Evolutionary conservation across 305 asterid species (phyloP).

Genomic region (Solanum aculeatissimum): DNA sequence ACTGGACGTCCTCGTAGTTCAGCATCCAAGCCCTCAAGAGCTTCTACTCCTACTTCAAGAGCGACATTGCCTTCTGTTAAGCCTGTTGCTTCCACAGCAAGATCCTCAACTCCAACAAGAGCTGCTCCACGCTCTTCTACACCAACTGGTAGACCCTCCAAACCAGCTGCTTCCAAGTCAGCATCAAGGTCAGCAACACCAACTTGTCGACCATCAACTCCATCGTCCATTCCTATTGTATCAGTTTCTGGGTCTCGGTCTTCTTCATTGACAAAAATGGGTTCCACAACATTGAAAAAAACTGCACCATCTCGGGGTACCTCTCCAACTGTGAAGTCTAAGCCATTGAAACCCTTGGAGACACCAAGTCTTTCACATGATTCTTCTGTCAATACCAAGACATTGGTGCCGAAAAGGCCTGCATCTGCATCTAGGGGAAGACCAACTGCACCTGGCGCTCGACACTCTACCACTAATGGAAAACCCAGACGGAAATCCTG

Average conservation of each 20-base stretch:
- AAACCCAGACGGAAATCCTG: constrained; percentile 44
- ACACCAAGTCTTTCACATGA: constrained; percentile 18
- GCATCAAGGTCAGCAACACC: constrained; percentile 47
- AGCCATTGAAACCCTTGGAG: constrained; percentile 28
- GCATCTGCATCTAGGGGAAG: constrained; percentile 59
- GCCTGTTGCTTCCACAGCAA: constrained; percentile 16
- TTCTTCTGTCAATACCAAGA: constrained; percentile 19
- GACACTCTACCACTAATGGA: constrained; percentile 12
- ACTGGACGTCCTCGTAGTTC: constrained; percentile 16
- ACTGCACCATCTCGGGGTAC: constrained; percentile 25
- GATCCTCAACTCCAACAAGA: constrained; percentile 47
- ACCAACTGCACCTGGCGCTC: constrained; percentile 10
- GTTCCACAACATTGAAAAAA: constrained; percentile 13
- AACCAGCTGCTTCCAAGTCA: constrained; percentile 29
- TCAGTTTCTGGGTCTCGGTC: constrained; percentile 12
- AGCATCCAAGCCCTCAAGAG: constrained; percentile 25
- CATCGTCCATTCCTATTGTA: constrained; percentile 6
- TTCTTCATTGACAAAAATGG: constrained; percentile 18
- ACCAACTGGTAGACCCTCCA: constrained; percentile 32
- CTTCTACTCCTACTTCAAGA: constrained; percentile 48
- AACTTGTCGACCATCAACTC: constrained; percentile 20
- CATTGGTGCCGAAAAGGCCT: constrained; percentile 38
- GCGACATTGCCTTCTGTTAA: constrained; percentile 20
- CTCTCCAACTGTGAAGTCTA: constrained; percentile 34
- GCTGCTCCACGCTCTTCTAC: constrained; percentile 37